phyloP scores from a whole-genome alignment of 148 eudicot genomes.

The Limonium bicolor region DNA sequence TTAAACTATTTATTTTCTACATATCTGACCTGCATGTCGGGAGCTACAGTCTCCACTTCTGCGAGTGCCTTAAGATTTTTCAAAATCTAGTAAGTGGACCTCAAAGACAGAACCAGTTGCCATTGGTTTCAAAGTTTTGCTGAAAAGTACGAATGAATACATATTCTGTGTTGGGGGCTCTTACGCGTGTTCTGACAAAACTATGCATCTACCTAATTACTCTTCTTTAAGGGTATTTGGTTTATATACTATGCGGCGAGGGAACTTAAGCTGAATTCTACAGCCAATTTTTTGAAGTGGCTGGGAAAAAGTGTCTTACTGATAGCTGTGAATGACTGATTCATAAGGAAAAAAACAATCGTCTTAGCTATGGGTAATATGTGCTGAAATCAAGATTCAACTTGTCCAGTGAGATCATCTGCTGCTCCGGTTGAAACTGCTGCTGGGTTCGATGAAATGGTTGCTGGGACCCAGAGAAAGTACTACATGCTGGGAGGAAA shows the following conservation, averaged over 20 bases:
- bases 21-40: background rate
- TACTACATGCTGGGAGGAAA: slow-evolving; percentile 95
- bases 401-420: slow-evolving; percentile 49
- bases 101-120: background rate
- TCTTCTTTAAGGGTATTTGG: no score
- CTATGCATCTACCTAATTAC: no score
- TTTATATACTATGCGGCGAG: background rate
- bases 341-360: no score
- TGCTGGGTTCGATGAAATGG: slow-evolving; percentile 75
- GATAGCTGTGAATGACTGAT: background rate
- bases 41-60: background rate
- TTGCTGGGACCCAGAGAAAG: slow-evolving; percentile 71
- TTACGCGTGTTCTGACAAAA: no score
- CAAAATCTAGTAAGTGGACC: background rate
- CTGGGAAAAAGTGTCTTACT: background rate
- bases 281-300: background rate
- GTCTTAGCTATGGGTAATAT: no score
- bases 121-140: no score
- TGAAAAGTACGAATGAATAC: background rate
- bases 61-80: no score
- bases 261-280: background rate
- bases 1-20: background rate
- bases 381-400: background rate
- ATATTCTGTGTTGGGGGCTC: no score
- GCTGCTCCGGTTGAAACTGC: slow-evolving; percentile 52